Evolutionary conservation across 805 yeast genomes (phyloP).

Genomic region (Candida taoyuanica): DNA sequence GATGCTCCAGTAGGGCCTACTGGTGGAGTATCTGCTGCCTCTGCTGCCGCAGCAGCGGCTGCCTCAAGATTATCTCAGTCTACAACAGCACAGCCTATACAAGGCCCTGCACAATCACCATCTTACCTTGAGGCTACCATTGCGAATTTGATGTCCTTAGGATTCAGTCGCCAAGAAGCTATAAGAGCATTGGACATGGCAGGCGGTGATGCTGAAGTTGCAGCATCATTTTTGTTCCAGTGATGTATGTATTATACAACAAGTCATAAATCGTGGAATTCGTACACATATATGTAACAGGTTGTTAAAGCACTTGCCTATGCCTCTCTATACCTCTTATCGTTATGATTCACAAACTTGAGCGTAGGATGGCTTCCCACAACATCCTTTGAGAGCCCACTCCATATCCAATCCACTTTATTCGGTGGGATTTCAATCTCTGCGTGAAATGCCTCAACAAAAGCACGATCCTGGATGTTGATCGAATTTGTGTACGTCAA

Average conservation of each 20-base stretch:
- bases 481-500: conserved; percentile 70
- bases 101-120: not conserved
- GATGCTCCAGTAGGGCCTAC: not conserved
- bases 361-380: conserved; percentile 27
- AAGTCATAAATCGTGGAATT: too few species aligned
- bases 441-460: conserved; percentile 75
- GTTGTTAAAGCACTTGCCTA: too few species aligned
- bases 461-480: conserved; percentile 76
- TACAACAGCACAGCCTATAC: not conserved
- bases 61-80: conserved; percentile 6
- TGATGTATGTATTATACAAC: too few species aligned
- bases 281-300: too few species aligned
- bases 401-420: conserved; percentile 34
- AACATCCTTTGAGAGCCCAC: conserved; percentile 25
- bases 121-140: conserved; percentile 35
- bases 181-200: conserved; percentile 59
- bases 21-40: conserved; percentile 3
- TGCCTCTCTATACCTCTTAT: conserved; percentile 11
- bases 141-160: conserved; percentile 54
- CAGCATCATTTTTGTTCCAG: conserved; percentile 72
- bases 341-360: conserved; percentile 12
- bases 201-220: conserved; percentile 76
- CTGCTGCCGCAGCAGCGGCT: conserved; percentile 22
- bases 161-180: conserved; percentile 65
- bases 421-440: conserved; percentile 50